phyloP scores from a whole-genome alignment of 306 rosid species.

The Astragalus membranaceus region DNA sequence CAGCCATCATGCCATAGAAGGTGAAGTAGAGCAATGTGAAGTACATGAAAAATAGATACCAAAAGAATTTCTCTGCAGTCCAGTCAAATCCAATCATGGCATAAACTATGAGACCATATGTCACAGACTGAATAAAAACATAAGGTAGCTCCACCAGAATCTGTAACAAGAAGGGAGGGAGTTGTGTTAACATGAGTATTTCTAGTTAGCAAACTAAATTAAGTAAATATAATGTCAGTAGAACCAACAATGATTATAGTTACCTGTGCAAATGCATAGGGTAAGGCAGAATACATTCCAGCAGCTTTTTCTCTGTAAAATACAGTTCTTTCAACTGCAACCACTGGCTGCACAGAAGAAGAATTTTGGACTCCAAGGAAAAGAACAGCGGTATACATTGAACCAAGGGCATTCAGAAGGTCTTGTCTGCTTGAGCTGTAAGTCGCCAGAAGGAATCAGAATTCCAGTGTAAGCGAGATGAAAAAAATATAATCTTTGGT shows the following conservation, averaged over 20 bases:
- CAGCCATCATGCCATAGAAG: constrained; percentile 54
- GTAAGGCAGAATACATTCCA: constrained; percentile 54
- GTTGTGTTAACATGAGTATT: not conserved
- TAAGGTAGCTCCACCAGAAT: constrained; percentile 30
- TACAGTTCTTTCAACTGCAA: constrained; percentile 51
- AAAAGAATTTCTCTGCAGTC: constrained; percentile 45
- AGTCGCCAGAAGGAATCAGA: not conserved
- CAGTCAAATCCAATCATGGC: constrained; percentile 62
- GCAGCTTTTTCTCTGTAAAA: constrained; percentile 58
- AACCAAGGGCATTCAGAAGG: constrained; percentile 39
- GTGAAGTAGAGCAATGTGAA: constrained; percentile 57
- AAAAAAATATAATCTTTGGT: not conserved
- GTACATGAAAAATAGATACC: constrained; percentile 55
- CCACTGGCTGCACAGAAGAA: constrained; percentile 41
- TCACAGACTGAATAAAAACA: constrained; percentile 29
- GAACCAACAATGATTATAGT: not conserved
- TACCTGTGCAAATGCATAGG: constrained; percentile 65
- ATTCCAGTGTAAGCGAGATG: not conserved
- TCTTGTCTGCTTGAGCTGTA: constrained; percentile 24
- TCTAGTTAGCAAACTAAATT: not conserved
- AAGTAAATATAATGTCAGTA: not conserved
- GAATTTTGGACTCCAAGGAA: constrained; percentile 50
- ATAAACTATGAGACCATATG: constrained; percentile 45
- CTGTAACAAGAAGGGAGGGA: not conserved
- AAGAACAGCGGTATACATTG: constrained; percentile 44